These are phyloP conservation scores for Chaetomium sp. DNA, from an alignment of 2,329 filamentous ascomycete genomes.

Conservation along the genomic window DNA sequence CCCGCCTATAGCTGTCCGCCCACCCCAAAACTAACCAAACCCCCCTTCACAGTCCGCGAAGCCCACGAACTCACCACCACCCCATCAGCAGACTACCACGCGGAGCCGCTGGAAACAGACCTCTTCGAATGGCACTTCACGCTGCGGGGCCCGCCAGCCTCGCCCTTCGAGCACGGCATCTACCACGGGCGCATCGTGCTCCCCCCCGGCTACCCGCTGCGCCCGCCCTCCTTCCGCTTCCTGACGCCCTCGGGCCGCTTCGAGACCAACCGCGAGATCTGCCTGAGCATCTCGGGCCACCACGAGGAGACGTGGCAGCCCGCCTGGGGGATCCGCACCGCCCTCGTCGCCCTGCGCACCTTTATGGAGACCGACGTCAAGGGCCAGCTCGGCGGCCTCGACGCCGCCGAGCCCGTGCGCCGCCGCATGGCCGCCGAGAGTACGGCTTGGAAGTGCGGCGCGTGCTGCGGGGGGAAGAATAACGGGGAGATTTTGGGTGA, in stretches of 20 bases:
- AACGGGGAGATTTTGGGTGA: slow-evolving; percentile 76
- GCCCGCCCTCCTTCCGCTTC: slow-evolving; percentile 95
- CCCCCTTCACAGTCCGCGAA: slow-evolving; percentile 69
- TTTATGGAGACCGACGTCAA: slow-evolving; percentile 92
- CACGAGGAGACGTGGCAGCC: slow-evolving; percentile 99
- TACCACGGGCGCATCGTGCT: slow-evolving; percentile 96
- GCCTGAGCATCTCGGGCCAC: slow-evolving; percentile 88
- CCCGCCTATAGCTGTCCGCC: no score
- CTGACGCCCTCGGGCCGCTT: slow-evolving; percentile 89
- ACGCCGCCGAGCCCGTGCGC: slow-evolving; percentile 69
- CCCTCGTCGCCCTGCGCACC: slow-evolving; percentile 73
- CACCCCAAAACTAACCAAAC: slow-evolving; percentile 37
- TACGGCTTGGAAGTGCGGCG: slow-evolving; percentile 65
- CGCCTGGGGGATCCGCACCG: slow-evolving; percentile 93
- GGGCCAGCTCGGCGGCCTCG: slow-evolving; percentile 88
- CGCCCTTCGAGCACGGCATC: slow-evolving; percentile 76
- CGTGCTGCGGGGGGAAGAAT: slow-evolving; percentile 68
- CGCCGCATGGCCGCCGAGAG: slow-evolving; percentile 70
- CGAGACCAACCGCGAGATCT: slow-evolving; percentile 96
- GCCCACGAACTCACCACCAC: slow-evolving; percentile 79
- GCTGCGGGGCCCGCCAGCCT: slow-evolving; percentile 81
- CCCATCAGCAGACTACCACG: slow-evolving; percentile 83
- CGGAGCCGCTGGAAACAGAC: slow-evolving; percentile 81
- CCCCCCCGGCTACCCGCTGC: slow-evolving; percentile 84
- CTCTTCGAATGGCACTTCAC: slow-evolving; percentile 99